Percentiles rank a stretch among this genome's conserved stretches.
phyloP scores from a whole-genome alignment of 805 yeast species.

The Phaffomyces antillensis region DNA sequence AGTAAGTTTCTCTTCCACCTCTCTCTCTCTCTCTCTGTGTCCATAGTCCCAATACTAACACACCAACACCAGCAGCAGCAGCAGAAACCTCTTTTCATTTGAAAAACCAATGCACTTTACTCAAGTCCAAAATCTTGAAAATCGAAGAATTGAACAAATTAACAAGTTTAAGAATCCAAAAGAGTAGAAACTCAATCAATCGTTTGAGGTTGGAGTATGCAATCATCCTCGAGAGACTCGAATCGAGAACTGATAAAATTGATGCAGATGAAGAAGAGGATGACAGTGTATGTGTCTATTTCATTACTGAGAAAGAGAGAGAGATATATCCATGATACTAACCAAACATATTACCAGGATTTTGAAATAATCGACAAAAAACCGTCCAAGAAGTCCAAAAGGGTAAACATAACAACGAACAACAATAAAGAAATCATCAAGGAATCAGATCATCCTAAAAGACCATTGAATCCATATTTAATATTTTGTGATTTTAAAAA shows the following conservation, averaged over 20 bases:
- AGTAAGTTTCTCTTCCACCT: no score
- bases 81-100: slow-evolving; percentile 11
- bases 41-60: no score
- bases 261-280: slow-evolving; percentile 10
- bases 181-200: slow-evolving; percentile 70
- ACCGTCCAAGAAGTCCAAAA: slow-evolving; percentile 18
- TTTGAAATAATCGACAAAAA: slow-evolving; percentile 14
- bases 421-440: slow-evolving; percentile 37
- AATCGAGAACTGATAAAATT: slow-evolving; percentile 36
- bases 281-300: background rate
- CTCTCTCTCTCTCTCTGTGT: no score
- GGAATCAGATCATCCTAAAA: slow-evolving; percentile 81
- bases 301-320: no score
- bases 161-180: slow-evolving; percentile 65
- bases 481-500: slow-evolving; percentile 75
- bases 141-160: slow-evolving; percentile 74
- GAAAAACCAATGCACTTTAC: slow-evolving; percentile 62
- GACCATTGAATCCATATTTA: slow-evolving; percentile 87
- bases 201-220: slow-evolving; percentile 80
- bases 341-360: background rate
- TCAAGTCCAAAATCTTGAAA: slow-evolving; percentile 60
- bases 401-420: slow-evolving; percentile 15
- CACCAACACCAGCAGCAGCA: no score
- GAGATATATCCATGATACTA: no score
- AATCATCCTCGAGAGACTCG: slow-evolving; percentile 72